These are phyloP conservation scores for Vigna reflexopilosa DNA, from an alignment of 306 rosid genomes.

Conservation along the genomic window DNA sequence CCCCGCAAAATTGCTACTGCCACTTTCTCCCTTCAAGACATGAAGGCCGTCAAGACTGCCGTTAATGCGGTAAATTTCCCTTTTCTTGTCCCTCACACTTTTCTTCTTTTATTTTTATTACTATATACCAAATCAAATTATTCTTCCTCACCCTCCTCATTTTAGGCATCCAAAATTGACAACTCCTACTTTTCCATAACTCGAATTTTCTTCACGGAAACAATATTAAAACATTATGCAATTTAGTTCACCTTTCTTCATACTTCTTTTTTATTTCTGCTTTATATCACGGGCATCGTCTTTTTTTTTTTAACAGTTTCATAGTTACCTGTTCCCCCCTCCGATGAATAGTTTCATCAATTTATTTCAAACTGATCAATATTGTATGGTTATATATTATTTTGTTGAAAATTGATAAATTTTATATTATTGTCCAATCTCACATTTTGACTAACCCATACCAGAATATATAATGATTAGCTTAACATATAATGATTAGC, in stretches of 20 bases:
- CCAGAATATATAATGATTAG: not conserved
- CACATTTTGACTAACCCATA: no score
- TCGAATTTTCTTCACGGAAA: no score
- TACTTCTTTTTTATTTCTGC: no score
- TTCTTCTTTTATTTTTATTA: no score
- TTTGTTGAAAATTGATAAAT: not conserved
- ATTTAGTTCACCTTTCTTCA: no score
- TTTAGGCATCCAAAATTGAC: no score
- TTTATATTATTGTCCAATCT: not conserved
- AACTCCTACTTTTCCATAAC: no score
- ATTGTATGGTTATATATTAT: not conserved
- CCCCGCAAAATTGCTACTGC: conserved; percentile 85
- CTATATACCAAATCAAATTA: not conserved
- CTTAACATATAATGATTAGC: not conserved
- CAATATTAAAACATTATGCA: no score
- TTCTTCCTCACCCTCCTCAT: not conserved
- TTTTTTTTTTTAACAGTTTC: no score
- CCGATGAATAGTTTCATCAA: no score
- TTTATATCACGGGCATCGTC: not conserved
- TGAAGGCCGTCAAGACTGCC: conserved; percentile 72
- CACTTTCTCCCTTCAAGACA: conserved; percentile 61
- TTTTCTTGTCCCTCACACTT: no score
- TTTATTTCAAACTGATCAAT: not conserved
- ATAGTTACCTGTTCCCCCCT: no score
- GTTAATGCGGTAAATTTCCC: conserved; percentile 49